Base-by-base conservation (phyloP, 805 yeast genomes). In the Lachancea mirantina region DNA sequence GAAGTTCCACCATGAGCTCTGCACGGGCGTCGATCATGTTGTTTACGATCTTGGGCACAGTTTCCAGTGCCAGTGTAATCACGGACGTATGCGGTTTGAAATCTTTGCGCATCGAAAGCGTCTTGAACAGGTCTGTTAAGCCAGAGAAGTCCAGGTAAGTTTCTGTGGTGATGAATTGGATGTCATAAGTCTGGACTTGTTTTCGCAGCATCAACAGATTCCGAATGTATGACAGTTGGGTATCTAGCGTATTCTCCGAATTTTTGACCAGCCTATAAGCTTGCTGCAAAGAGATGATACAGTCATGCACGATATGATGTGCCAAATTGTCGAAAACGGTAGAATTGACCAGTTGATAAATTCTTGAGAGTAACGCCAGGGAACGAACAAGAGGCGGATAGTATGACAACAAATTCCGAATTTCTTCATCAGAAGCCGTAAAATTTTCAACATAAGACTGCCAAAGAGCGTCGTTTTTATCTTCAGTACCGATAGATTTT, bases 251-350 rank as follows among this genome's bases (percentile, higher is more conserved):
- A 26, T 42, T 46, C 3, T 62, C 46, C 0, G 43, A 67, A 45
- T 21, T 55, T 45, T 5, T 74, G 67, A 39, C 50, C 15, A 72
- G 46, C 4, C 64, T 59, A 42, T 69, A 69, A 8, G 81, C 79
- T 10, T 62, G 57, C 35, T 71, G 70, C 45, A 85, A 57, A 5
- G 92, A 74, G 10, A 61, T 48, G 22, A 85, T 71, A 46, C 92
- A 78, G 26, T 80, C 71, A 50, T 84, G 95, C 4, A 89, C 82
- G 32, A 85, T 77, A 36, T 81, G 75, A 53, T 85, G 95, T 0
- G 96, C 95, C 42, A 88, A 60, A 49, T 84, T 95, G 52, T 85
- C 95, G 59, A 88, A 89, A 2, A 85, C 82, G 8, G 70, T 61
- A 2, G 88, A 76, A 43, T 79, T 78, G 22, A 89, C 72, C 46